A percentile compares a stretch with the other conserved stretches of the same genome.
Conservation (phyloP, 164 flowering plant genomes). For the Vitis vinifera region ASM3070453v1 NC_081823.1:1272501-1273000, state of each 20-base stretch:
- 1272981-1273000: conserved; percentile 68
- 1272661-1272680: no score
- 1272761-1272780: conserved; percentile 18
- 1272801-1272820: conserved; percentile 23
- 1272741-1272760: not conserved
- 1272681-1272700: no score
- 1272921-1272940: conserved; percentile 43
- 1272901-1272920: conserved; percentile 30
- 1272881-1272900: conserved; percentile 33
- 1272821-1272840: conserved; percentile 24
- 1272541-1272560: no score
- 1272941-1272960: conserved; percentile 31
- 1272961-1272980: conserved; percentile 58
- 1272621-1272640: no score
- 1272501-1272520: no score
- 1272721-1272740: no score
- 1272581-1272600: no score
- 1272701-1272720: no score
- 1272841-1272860: conserved; percentile 49
- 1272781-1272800: conserved; percentile 26
- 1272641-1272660: no score
- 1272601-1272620: no score
- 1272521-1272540: no score
- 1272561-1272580: no score
- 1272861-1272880: conserved; percentile 37